Base-by-base conservation (phyloP, 2,329 filamentous ascomycete species). In the Trichoderma arundinaceum region DNA sequence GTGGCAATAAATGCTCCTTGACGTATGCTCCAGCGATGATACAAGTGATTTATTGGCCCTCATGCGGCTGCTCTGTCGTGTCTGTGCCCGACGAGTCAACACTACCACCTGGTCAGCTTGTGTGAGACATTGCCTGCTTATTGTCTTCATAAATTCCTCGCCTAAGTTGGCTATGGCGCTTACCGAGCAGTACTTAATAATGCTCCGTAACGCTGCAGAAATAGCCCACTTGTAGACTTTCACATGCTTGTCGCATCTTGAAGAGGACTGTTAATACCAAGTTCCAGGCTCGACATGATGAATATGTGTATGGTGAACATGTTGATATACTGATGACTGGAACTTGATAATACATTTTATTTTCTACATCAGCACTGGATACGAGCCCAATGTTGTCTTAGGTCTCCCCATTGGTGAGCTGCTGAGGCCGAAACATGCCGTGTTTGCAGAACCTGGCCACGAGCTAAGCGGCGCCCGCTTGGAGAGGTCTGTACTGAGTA, bases 231-330 rank as follows among this genome's bases (percentile, higher is more conserved):
- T 57, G 13, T 39, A 6, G 19, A 35, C 43, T 60, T 41, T 61
- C 58, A 61, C 58, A 61, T 61, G 46, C 58, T 52, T 17, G 58
- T 39, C 19, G 19, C 22, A 28, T 28, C 22, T 28, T 28, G 22
- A 28, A 28, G 22, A 28, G 4, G 22, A 28, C 4, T 28, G 22
- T 28, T 28, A 28, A 2, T 28, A 28, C 22, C 22, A 28, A 28
- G 22, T 28, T 28, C 4, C 22, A 28, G 22, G 7, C 22, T 49
- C 1, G 46, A 32, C 46, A 28, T 13, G 22, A 28, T 28, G 15
- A 19, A 15, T 49, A 49, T 28, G 15, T 49, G 12, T 49, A 15
- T 49, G 19, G 28, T 28, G 22, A 49, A 15, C 13, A 49, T 12
- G 32, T 28, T 15, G 13, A 28, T 28, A 28, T 4, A 3, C 22